Evolutionary conservation across 108 stramenopile species (phyloP).

Genomic region (Cylindrotheca fusiformis): DNA sequence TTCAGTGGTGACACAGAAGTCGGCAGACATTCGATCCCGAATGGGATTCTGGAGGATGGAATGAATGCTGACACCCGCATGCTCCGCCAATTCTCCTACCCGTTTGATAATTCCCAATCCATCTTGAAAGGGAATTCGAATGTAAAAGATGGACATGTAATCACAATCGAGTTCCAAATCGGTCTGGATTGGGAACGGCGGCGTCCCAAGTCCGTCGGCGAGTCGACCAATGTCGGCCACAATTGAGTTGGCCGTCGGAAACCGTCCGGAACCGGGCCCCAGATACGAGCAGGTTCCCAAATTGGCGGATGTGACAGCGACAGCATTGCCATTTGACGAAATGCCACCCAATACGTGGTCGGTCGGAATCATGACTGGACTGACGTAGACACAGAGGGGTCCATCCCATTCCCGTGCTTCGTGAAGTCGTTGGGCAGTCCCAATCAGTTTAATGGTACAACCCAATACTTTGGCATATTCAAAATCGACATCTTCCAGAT

Average conservation of each 20-base stretch:
- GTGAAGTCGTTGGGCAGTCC: slow-evolving; percentile 71
- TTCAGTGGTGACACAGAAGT: slow-evolving; percentile 84
- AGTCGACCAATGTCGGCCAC: slow-evolving; percentile 87
- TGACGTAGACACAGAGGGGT: slow-evolving; percentile 75
- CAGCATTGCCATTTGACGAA: slow-evolving; percentile 73
- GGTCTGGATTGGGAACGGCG: slow-evolving; percentile 33
- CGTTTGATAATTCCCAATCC: slow-evolving; percentile 75
- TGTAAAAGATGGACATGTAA: slow-evolving; percentile 72
- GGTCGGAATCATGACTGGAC: slow-evolving; percentile 71
- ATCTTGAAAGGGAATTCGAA: slow-evolving; percentile 82
- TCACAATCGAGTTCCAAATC: slow-evolving; percentile 64
- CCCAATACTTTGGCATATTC: slow-evolving; percentile 80
- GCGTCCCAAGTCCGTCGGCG: slow-evolving; percentile 35
- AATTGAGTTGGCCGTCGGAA: slow-evolving; percentile 91
- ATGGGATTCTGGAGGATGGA: slow-evolving; percentile 85
- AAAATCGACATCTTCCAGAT: slow-evolving; percentile 73
- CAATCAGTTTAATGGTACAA: slow-evolving; percentile 92
- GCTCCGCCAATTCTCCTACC: slow-evolving; percentile 79
- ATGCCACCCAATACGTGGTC: slow-evolving; percentile 62
- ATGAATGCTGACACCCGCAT: slow-evolving; percentile 76
- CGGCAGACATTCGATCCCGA: slow-evolving; percentile 62
- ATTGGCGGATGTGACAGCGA: slow-evolving; percentile 70
- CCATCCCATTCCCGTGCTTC: slow-evolving; percentile 59
- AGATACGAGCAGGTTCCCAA: slow-evolving; percentile 67
- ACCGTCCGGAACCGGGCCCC: slow-evolving; percentile 92